Base-by-base conservation (phyloP, 495 filamentous ascomycete species). In the Tuber melanosporum region DNA sequence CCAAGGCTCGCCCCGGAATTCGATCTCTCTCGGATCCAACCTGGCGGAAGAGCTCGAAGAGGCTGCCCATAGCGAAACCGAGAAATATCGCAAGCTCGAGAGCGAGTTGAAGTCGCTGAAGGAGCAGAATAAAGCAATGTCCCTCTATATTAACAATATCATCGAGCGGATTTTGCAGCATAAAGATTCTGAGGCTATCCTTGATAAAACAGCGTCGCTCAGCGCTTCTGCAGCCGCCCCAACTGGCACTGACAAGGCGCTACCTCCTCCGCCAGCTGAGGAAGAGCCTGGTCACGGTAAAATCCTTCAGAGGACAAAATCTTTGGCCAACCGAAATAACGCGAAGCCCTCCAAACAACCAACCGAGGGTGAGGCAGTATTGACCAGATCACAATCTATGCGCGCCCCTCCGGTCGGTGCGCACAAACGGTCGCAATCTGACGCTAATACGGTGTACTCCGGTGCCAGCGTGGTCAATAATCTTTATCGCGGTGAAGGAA, bases 71-170 rank as follows among this genome's bases (percentile, higher is more conserved):
- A 87, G 88, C 74, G 87, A 87, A 79, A 86, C 88, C 70, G 88
- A 88, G 36, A 87, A 89, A 77, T 86, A 85, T 72, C 89, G 90
- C 75, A 91, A 91, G 75, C 86, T 94, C 9, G 95, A 98, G 82
- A 80, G 86, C 10, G 95, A 99, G 81, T 84, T 94, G 76, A 94
- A 92, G 84, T 86, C 87, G n/a, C 86, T 92, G 41, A 95, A 93
- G 85, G 94, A 97, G 78, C 92, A 97, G 85, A 98, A 98, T 87
- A 99, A 97, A 84, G 95, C 95, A 69, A 86, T 98, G 78, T 97
- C 94, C 3, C 88, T 97, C 46, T 99, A 99, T 85, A 98, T 99
- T 85, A 97, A 97, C 88, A 95, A 93, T 83, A 98, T 99, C 83
- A 97, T 99, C 82, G 94, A 94, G 84, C 91, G 95, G 36, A 89